These are phyloP conservation scores for Tetramitus jugosus DNA, from an alignment of 208 protist genomes.

Conservation along the genomic window DNA sequence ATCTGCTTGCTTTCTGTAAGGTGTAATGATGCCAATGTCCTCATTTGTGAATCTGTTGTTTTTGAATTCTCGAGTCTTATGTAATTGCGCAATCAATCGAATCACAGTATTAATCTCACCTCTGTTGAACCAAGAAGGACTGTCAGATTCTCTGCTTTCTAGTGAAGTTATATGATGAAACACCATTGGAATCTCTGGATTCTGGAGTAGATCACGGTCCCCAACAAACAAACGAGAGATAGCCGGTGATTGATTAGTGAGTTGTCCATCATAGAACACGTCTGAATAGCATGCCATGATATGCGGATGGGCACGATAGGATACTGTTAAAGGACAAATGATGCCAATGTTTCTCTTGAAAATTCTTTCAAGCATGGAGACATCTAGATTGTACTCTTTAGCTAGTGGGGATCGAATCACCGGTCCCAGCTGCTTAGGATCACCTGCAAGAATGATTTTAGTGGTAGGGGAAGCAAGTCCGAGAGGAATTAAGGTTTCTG, in stretches of 20 bases:
- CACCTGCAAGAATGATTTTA: slow-evolving; percentile 16
- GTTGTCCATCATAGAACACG: neutral
- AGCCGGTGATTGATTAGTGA: neutral
- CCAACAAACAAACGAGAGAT: no score
- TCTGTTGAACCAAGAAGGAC: slow-evolving; percentile 25
- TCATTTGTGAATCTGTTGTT: slow-evolving; percentile 15
- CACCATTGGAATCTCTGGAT: neutral
- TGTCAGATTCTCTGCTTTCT: slow-evolving; percentile 17
- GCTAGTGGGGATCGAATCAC: neutral
- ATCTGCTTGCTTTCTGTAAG: slow-evolving; percentile 27
- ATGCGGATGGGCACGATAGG: neutral
- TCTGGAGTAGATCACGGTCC: no score
- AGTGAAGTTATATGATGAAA: slow-evolving; percentile 7
- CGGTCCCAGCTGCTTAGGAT: slow-evolving; percentile 27
- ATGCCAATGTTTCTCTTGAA: no score
- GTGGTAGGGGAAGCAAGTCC: no score
- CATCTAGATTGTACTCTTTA: neutral
- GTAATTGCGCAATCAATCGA: neutral
- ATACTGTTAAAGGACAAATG: no score
- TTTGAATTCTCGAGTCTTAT: no score
- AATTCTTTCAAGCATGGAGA: slow-evolving; percentile 19
- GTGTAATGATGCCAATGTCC: slow-evolving; percentile 27
- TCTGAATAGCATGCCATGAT: neutral
- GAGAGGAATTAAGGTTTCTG: neutral
- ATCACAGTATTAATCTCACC: slow-evolving; percentile 9